A percentile compares a stretch with the other conserved stretches of the same genome.
These are phyloP conservation scores for Sophora flavescens DNA, from an alignment of 306 rosid species.

Conservation along the genomic window DNA sequence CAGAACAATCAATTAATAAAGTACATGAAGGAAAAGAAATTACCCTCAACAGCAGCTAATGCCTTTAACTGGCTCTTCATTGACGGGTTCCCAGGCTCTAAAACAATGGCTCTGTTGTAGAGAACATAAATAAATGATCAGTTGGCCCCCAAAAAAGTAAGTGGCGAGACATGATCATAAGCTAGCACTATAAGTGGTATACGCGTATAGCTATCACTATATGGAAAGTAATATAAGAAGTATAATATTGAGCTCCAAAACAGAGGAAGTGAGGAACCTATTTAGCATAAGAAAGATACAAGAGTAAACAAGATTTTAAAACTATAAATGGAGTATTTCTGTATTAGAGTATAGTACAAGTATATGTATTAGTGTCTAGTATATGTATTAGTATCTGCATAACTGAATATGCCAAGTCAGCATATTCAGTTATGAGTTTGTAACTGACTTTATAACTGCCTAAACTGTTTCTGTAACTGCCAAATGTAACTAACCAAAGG, in stretches of 20 bases:
- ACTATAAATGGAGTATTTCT: conserved; percentile 7
- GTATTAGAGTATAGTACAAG: no score
- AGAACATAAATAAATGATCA: conserved; percentile 46
- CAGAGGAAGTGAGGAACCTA: conserved; percentile 14
- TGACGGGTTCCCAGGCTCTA: conserved; percentile 87
- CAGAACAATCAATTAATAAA: conserved; percentile 14
- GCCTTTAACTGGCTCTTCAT: conserved; percentile 75
- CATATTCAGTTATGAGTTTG: no score
- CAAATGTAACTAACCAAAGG: no score
- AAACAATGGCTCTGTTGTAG: conserved; percentile 81
- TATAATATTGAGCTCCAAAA: conserved; percentile 26
- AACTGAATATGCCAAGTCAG: no score
- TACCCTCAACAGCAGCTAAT: conserved; percentile 81
- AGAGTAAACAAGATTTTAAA: conserved; percentile 28
- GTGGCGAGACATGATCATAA: conserved; percentile 23
- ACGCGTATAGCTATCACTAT: background rate
- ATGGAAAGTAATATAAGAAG: conserved; percentile 32
- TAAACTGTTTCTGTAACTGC: no score
- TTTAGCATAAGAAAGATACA: conserved; percentile 25
- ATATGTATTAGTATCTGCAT: no score
- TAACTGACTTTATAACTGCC: no score
- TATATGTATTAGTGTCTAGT: no score
- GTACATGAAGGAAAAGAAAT: conserved; percentile 35
- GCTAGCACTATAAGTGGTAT: background rate
- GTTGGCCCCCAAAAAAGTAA: background rate